Percentiles rank a stretch among this genome's conserved stretches.
Evolutionary conservation across 352 stramenopile genomes (phyloP).

Genomic region (Phytophthora pluvialis): DNA sequence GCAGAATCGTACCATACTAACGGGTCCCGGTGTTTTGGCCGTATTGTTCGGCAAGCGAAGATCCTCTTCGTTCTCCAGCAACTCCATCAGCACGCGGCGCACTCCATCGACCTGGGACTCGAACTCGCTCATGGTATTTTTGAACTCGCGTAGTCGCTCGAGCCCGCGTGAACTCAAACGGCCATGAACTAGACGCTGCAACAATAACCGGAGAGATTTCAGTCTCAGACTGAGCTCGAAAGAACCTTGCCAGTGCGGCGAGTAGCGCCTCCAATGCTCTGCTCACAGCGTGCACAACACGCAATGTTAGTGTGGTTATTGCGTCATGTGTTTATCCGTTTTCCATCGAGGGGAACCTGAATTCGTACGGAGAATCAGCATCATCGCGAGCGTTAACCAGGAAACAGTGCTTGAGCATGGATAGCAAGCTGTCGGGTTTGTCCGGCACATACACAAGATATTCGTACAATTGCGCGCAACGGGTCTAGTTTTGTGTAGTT

Average conservation of each 20-base stretch:
- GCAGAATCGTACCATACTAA: too few species aligned
- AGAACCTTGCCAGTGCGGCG: constrained; percentile 47
- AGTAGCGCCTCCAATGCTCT: constrained; percentile 49
- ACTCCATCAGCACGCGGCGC: constrained; percentile 56
- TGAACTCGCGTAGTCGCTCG: constrained; percentile 57
- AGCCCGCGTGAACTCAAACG: constrained; percentile 46
- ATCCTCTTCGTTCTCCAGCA: constrained; percentile 69
- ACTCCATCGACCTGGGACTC: constrained; percentile 61
- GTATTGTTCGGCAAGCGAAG: constrained; percentile 37
- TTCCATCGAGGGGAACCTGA: constrained; percentile 40
- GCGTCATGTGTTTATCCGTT: background rate
- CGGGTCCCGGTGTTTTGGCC: too few species aligned
- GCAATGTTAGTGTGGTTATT: background rate
- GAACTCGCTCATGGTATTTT: constrained; percentile 70
- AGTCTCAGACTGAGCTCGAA: constrained; percentile 44
- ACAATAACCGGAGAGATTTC: constrained; percentile 43
- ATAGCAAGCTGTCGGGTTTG: constrained; percentile 51
- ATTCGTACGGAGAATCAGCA: constrained; percentile 58
- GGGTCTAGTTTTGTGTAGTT: constrained; percentile 42
- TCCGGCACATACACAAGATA: constrained; percentile 54
- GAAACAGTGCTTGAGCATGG: constrained; percentile 61
- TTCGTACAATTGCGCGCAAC: constrained; percentile 58
- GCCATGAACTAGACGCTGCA: constrained; percentile 46
- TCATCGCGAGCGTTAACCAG: constrained; percentile 41
- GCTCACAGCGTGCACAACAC: background rate